Conservation (phyloP, 495 filamentous ascomycete species). For the Parathielavia appendiculata region DNA sequence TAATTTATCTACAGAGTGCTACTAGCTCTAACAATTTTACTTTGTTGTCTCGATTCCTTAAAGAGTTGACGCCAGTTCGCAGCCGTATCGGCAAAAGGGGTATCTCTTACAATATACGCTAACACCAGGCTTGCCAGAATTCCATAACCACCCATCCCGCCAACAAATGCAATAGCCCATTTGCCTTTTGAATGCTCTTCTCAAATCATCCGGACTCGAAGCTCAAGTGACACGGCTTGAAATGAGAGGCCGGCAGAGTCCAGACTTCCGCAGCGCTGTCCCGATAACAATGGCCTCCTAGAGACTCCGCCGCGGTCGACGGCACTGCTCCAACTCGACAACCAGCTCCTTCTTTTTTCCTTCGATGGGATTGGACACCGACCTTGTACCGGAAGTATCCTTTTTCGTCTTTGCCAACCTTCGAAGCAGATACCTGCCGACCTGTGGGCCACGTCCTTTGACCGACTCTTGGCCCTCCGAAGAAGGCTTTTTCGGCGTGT, state of each 20-base stretch:
- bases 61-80: neutral
- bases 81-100: neutral
- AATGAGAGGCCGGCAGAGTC: neutral
- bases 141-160: neutral
- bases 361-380: neutral
- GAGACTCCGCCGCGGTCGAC: neutral
- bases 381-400: neutral
- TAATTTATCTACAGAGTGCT: neutral
- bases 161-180: neutral
- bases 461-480: neutral
- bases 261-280: neutral
- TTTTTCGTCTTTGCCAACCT: neutral
- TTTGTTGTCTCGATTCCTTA: neutral
- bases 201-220: neutral
- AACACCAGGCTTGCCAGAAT: neutral
- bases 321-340: neutral
- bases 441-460: neutral
- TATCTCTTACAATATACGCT: slow-evolving; percentile 1
- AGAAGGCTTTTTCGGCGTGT: neutral
- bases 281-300: neutral
- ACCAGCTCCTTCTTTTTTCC: neutral
- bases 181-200: neutral
- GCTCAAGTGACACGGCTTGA: neutral
- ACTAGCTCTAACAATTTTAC: neutral
- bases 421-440: neutral